These are phyloP conservation scores for Anisogramma anomala DNA, from an alignment of 2,329 filamentous ascomycete genomes.

Conservation along the genomic window DNA sequence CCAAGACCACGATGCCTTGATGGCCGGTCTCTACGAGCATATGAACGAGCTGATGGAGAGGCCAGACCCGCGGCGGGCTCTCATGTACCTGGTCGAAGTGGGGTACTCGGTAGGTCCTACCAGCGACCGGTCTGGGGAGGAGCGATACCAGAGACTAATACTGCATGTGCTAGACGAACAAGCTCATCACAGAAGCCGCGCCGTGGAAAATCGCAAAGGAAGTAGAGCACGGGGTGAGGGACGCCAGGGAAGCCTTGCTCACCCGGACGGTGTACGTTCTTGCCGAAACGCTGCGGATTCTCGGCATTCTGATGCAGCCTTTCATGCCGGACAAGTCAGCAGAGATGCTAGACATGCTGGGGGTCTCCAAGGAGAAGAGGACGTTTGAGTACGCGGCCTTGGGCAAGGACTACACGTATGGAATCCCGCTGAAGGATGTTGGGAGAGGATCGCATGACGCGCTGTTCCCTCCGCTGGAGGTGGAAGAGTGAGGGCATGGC, in stretches of 20 bases:
- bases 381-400: conserved; percentile 49
- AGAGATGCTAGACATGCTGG: conserved; percentile 64
- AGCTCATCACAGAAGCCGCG: conserved; percentile 48
- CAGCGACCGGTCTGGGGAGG: not conserved
- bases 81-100: conserved; percentile 41
- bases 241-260: not conserved
- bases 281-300: conserved; percentile 66
- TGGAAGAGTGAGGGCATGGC: conserved; percentile 25
- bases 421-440: conserved; percentile 28
- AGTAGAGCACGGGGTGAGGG: not conserved
- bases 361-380: conserved; percentile 53
- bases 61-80: conserved; percentile 10
- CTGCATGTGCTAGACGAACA: conserved; percentile 45
- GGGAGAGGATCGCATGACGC: conserved; percentile 29
- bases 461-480: conserved; percentile 41
- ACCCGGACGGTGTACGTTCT: conserved; percentile 52
- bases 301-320: conserved; percentile 76
- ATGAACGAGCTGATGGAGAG: conserved; percentile 9
- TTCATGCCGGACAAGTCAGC: conserved; percentile 74
- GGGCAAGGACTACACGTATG: conserved; percentile 60
- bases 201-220: conserved; percentile 54
- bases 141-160: conserved; percentile 7
- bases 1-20: conserved; percentile 1
- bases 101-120: conserved; percentile 42
- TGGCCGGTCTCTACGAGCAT: not conserved